phyloP scores from a whole-genome alignment of 2,329 filamentous ascomycete species.

The Aphanocladium album region DNA sequence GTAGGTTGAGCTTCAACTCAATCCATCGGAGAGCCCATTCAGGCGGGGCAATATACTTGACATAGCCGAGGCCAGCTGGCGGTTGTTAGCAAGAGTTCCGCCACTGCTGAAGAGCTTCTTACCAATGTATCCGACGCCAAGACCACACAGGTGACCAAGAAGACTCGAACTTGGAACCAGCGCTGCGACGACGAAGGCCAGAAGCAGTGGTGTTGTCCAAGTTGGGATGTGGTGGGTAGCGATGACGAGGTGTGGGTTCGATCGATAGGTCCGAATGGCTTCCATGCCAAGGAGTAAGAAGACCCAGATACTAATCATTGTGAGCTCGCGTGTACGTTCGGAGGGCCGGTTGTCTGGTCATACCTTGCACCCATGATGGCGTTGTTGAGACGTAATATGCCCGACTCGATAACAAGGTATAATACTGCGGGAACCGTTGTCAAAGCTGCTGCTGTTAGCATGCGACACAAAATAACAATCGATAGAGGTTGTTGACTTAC shows the following conservation, averaged over 20 bases:
- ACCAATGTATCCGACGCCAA: slow-evolving; percentile 84
- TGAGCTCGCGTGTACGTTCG: background rate
- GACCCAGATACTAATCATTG: slow-evolving; percentile 71
- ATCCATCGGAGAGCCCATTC: slow-evolving; percentile 85
- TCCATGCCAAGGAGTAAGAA: slow-evolving; percentile 83
- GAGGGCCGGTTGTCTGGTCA: background rate
- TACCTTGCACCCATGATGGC: slow-evolving; percentile 79
- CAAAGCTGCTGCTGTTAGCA: slow-evolving; percentile 48
- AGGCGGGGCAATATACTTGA: slow-evolving; percentile 84
- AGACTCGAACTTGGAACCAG: slow-evolving; percentile 78
- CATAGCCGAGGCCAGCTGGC: slow-evolving; percentile 78
- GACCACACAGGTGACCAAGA: slow-evolving; percentile 78
- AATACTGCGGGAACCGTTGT: slow-evolving; percentile 76
- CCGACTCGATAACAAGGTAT: slow-evolving; percentile 75
- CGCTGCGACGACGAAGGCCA: slow-evolving; percentile 68
- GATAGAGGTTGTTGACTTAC: slow-evolving; percentile 52
- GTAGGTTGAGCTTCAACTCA: slow-evolving; percentile 79
- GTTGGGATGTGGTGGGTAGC: slow-evolving; percentile 70
- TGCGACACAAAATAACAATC: background rate
- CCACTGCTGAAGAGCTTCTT: slow-evolving; percentile 30
- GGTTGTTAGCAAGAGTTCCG: background rate
- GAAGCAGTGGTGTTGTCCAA: slow-evolving; percentile 80
- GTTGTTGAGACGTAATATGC: slow-evolving; percentile 65
- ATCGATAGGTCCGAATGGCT: slow-evolving; percentile 76
- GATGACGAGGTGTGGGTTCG: slow-evolving; percentile 71